phyloP scores from a whole-genome alignment of 2,329 filamentous ascomycete species.

The Fusarium chaquense region DNA sequence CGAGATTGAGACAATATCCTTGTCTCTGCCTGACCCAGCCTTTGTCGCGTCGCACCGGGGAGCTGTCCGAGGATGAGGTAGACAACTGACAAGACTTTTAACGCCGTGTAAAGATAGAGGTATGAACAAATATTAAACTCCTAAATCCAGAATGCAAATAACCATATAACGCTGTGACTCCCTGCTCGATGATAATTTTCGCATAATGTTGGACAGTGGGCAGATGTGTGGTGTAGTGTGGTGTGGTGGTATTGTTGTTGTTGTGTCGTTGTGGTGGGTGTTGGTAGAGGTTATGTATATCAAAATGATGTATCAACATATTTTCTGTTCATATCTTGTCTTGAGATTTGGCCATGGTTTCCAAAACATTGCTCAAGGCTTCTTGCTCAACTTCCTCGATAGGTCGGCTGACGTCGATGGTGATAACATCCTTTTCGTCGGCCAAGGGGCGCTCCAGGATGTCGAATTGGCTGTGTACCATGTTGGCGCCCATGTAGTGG shows the following conservation, averaged over 20 bases:
- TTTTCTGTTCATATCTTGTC: slow-evolving; percentile 35
- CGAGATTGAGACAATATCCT: slow-evolving; percentile 3
- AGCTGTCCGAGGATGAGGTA: slow-evolving; percentile 34
- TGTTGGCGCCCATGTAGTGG: slow-evolving; percentile 95
- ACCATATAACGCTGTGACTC: slow-evolving; percentile 46
- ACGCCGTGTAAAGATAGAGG: slow-evolving; percentile 31
- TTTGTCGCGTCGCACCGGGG: slow-evolving; percentile 28
- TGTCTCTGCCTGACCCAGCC: not conserved
- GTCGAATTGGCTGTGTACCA: slow-evolving; percentile 94
- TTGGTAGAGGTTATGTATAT: not conserved
- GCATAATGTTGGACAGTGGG: slow-evolving; percentile 14
- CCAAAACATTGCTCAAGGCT: slow-evolving; percentile 68
- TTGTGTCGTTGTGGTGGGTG: not conserved
- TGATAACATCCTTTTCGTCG: slow-evolving; percentile 79
- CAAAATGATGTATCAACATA: not conserved
- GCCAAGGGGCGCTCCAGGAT: slow-evolving; percentile 83
- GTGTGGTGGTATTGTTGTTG: not conserved
- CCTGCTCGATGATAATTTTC: slow-evolving; percentile 41
- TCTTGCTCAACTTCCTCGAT: slow-evolving; percentile 70
- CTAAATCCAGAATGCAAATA: slow-evolving; percentile 31
- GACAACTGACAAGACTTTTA: slow-evolving; percentile 19
- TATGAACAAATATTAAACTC: slow-evolving; percentile 32
- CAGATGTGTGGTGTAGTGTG: not conserved
- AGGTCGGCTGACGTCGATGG: slow-evolving; percentile 73
- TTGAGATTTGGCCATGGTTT: slow-evolving; percentile 58